Evolutionary conservation across 2,329 filamentous ascomycete species (phyloP), one percentile per base, ranked within the genome.

Genomic region (Fusarium caatingaense): DNA sequence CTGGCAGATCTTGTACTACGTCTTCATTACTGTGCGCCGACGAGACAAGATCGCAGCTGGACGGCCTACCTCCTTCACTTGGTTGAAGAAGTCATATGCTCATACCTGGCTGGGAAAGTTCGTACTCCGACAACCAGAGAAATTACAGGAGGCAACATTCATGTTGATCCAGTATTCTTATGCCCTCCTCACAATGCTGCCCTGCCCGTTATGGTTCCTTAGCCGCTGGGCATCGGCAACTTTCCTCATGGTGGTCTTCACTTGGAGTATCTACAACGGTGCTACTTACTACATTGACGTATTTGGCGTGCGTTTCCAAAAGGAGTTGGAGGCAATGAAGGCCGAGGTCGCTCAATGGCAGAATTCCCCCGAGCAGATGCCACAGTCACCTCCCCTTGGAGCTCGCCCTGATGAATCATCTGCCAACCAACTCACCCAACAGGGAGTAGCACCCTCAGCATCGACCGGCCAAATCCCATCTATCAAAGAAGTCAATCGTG

Each of bases 251-350:
- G 82, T 88, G 4, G 90, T 99, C n/a, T 98, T 99, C 77, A 86
- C 89, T 45, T 98, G 94, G 94, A 97, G 93, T 73, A 92, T 98
- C 59, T 97, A 98, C 83, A 99, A 99, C 74, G 96, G 96, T 32
- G 93, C 96, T 20, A 98, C 94, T 1, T 99, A 92, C 80, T 99
- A 99, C 81, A 98, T 99, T 76, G 96, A 99, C 75, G 93, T 98
- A 3, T 99, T 98, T 78, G 96, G 97, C 56, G 97, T 93, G 75
- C 89, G 94, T 4, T 98, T 99, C 85, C 93, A 99, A 83, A 97
- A 95, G 77, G 96, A 99, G 80, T 85, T 99, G 15, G 94, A 99
- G 78, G 87, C 91, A 55, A 87, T 99, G 82, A 94, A 92, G 81
- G 89, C 89, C 58, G 96, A 99, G 76, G 94, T 99, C 11, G 88